Conservation (phyloP, 257 asterid genomes). For the Ehretia macrophylla region DNA sequence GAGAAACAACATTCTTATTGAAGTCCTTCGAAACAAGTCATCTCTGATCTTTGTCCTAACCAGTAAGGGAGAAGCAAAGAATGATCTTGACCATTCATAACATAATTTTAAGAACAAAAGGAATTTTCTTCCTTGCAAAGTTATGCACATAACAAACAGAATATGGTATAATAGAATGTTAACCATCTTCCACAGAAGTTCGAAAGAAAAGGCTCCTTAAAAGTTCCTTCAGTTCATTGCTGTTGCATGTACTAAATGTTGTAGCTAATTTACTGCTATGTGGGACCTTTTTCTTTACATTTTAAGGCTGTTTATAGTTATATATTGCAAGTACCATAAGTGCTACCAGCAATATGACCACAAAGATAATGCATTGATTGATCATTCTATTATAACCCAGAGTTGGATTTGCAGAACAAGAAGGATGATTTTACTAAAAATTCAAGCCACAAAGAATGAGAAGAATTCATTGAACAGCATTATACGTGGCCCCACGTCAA, state of each 20-base stretch:
- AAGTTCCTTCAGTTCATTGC: neutral
- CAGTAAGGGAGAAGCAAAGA: neutral
- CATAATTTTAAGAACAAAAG: neutral
- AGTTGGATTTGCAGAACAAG: slow-evolving; percentile 19
- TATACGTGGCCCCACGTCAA: slow-evolving; percentile 28
- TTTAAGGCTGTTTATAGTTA: neutral
- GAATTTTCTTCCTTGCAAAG: neutral
- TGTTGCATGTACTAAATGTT: slow-evolving; percentile 6
- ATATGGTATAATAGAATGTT: no score
- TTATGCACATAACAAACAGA: neutral
- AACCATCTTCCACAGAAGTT: neutral
- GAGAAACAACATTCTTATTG: no score
- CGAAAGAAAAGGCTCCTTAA: neutral
- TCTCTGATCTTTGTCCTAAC: neutral
- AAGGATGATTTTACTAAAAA: slow-evolving; percentile 10
- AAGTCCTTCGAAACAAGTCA: neutral
- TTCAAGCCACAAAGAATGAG: slow-evolving; percentile 34
- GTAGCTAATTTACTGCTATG: neutral
- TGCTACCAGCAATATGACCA: slow-evolving; percentile 15
- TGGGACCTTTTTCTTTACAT: slow-evolving; percentile 13
- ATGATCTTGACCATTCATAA: neutral
- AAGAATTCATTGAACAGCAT: slow-evolving; percentile 17
- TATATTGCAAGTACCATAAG: slow-evolving; percentile 4
- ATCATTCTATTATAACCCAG: slow-evolving; percentile 19
- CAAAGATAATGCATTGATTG: slow-evolving; percentile 16